Base-by-base conservation (phyloP, 768 basidiomycete genomes). In the Peribolospora baueri region DNA sequence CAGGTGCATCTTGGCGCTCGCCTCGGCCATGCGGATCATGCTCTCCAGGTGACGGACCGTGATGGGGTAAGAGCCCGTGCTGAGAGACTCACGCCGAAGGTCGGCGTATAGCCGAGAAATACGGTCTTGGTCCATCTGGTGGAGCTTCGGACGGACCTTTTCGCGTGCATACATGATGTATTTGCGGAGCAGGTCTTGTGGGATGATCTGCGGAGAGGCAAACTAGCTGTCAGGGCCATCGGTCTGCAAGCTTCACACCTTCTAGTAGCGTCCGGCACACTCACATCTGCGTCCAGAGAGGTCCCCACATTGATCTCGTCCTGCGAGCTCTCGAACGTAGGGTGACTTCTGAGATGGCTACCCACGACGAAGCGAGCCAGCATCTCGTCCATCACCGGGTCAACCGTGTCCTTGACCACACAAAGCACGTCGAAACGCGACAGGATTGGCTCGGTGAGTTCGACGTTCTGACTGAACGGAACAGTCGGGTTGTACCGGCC, bases 131-230 rank as follows among this genome's bases (percentile, higher is more conserved):
- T 98, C 93, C 61, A 97, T 73, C 62, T 95, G 84, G 63, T 84
- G 84, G 53, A 98, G 73, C 68, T 95, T 91, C 2, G 93, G 93
- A 60, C 76, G 74, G 59, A 95, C 79, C 65, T 80, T 83, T 64
- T 97, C 93, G 57, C 86, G 78, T 0, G 90, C 87, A 63, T 97
- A 97, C 84, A 97, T 91, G 71, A 97, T 95, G 68, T 97, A 98
- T 66, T 97, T 98, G 52, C 84, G 79, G 37, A 98, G 76, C 42
- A 91, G 69, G 59, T 97, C 90, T 73, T 98, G 93, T 0, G 91
- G 84, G 61, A 98, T 97, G 61, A 95, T 76, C 91, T 98, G 58
- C 5, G 14, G 11, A 25, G 43, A 10, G 11, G 5, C 7, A 38
- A 41, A 47, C 25, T 45, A 53, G 39, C 50, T 56, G 40, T 25